phyloP scores from a whole-genome alignment of 169 alveolate genomes.

The Cryptosporidium tyzzeri region DNA sequence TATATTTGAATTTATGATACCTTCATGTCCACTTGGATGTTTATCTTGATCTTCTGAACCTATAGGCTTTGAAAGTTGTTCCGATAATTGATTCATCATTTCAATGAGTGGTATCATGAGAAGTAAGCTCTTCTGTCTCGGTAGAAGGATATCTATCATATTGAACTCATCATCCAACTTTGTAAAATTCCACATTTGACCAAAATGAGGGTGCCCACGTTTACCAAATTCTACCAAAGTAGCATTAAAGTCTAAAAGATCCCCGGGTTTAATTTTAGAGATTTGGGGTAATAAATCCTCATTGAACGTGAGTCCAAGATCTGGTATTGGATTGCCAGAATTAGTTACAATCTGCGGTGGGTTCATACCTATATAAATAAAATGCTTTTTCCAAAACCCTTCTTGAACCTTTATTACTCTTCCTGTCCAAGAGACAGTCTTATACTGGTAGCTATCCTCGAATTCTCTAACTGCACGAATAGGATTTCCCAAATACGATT shows the following conservation, averaged over 20 bases:
- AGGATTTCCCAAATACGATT: slow-evolving; percentile 77
- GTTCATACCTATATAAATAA: slow-evolving; percentile 72
- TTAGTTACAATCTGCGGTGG: slow-evolving; percentile 62
- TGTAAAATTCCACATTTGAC: slow-evolving; percentile 76
- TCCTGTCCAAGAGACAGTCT: slow-evolving; percentile 77
- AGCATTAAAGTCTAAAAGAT: slow-evolving; percentile 62
- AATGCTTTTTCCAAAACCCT: slow-evolving; percentile 75
- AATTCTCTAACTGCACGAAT: slow-evolving; percentile 72
- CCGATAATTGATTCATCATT: slow-evolving; percentile 68
- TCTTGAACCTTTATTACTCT: slow-evolving; percentile 77
- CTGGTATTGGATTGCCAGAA: slow-evolving; percentile 71
- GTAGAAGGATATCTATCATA: slow-evolving; percentile 20
- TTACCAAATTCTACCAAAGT: slow-evolving; percentile 71
- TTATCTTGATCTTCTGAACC: slow-evolving; percentile 1
- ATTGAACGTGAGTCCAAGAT: slow-evolving; percentile 64
- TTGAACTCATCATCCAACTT: slow-evolving; percentile 45
- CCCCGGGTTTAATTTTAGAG: slow-evolving; percentile 63
- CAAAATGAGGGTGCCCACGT: slow-evolving; percentile 76
- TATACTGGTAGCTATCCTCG: slow-evolving; percentile 70
- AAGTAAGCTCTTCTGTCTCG: slow-evolving; percentile 48
- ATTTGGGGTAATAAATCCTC: slow-evolving; percentile 65
- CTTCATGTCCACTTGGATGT: neutral
- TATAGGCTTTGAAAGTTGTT: slow-evolving; percentile 58
- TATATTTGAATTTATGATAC: neutral
- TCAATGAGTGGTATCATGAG: slow-evolving; percentile 68